Conservation (phyloP, 2,329 filamentous ascomycete genomes). For the Ceratocystis alfenasii region DNA sequence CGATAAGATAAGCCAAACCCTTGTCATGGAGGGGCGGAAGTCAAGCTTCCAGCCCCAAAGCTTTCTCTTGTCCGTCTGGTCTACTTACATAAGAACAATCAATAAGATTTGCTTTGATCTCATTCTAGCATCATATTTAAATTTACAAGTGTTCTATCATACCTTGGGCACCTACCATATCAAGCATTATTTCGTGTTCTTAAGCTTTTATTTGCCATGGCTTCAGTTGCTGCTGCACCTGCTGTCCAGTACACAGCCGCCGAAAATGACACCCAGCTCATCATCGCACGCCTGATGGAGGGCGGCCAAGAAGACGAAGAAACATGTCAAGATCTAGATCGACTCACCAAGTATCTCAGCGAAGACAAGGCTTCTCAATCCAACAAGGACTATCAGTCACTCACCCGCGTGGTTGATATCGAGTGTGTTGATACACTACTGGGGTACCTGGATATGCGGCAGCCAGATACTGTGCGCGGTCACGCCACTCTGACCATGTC, state of each 20-base stretch:
- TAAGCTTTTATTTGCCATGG: slow-evolving; percentile 11
- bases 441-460: slow-evolving; percentile 73
- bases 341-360: slow-evolving; percentile 47
- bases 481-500: slow-evolving; percentile 74
- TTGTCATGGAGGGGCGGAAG: slow-evolving; percentile 6
- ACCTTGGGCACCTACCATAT: too few relatives aligned
- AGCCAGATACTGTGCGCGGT: slow-evolving; percentile 59
- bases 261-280: slow-evolving; percentile 58
- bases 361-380: slow-evolving; percentile 40
- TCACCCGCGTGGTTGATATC: slow-evolving; percentile 53
- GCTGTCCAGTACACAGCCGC: slow-evolving; percentile 22
- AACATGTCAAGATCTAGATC: slow-evolving; percentile 47
- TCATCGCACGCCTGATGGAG: slow-evolving; percentile 82
- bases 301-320: slow-evolving; percentile 73
- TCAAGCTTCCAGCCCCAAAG: slow-evolving; percentile 1
- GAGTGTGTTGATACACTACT: slow-evolving; percentile 76
- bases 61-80: slow-evolving; percentile 5
- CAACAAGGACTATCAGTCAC: slow-evolving; percentile 35
- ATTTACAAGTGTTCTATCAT: not conserved
- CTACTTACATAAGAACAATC: not conserved
- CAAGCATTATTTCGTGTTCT: not conserved
- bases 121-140: not conserved
- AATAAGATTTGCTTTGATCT: not conserved
- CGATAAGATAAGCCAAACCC: slow-evolving; percentile 21
- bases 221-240: slow-evolving; percentile 13